Base-by-base conservation (phyloP, 495 filamentous ascomycete species). In the Aspergillus homomorphus region DNA sequence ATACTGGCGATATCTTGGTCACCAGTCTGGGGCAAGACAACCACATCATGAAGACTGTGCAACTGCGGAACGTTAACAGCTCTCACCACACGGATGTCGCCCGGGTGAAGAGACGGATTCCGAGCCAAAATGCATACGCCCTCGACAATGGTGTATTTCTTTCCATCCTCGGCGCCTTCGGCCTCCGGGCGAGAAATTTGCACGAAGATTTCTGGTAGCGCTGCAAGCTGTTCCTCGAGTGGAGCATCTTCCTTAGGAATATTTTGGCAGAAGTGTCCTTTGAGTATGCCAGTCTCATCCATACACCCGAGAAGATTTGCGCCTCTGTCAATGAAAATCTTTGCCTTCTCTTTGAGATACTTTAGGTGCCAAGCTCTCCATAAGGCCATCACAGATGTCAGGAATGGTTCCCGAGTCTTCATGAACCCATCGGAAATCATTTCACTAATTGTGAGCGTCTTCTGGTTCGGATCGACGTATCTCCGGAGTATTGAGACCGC, bases 51-150 rank as follows among this genome's bases (percentile, higher is more conserved):
- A 5, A 97, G 80, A 63, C 96, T 88, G 33, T 80, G 78, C 7
- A 99, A 79, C 10, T 74, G 74, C 3, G 87, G 85, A 8, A 86
- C 76, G 62, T 98, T 83, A 15, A 98, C 89, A 10, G 94, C 95
- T 41, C 81, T 77, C 14, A 96, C 93, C 6, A 96, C 87, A 18
- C 94, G 87, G 38, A 98, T 84, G 69, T 98, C 94, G 2, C 94
- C 94, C 0, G 93, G 89, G 64, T 99, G 94, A 9, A 99, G 84
- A 0, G 93, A 96, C 2, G 94, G 94, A 62, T 98, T 99, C 4
- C 94, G 87, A 15, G 90, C 92, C 1, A 98, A 77, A 23, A 96
- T 71, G 66, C 94, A 98, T 14, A 90, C 64, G 0, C 91, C 92
- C 48, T 85, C 78, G 41, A 98, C 86, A 0, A 95, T 76, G 43